Conservation (phyloP, 805 yeast species). For the Metschnikowia lachancei region DNA sequence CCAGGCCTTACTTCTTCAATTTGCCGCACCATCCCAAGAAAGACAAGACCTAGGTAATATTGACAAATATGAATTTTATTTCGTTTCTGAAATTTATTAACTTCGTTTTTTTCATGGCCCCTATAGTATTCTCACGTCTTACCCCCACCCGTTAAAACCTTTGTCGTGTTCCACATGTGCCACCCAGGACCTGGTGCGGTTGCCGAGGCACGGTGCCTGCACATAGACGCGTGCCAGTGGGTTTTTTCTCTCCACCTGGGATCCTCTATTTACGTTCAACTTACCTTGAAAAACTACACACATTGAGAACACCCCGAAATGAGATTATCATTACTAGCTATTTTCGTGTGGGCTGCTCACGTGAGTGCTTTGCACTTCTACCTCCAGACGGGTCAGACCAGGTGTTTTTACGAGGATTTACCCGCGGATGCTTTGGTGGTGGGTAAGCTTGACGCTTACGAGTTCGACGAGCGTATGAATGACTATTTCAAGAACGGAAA, state of each 20-base stretch:
- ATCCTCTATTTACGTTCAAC: neutral
- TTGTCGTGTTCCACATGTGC: too few species aligned
- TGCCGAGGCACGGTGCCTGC: constrained; percentile 2
- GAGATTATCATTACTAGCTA: constrained; percentile 6
- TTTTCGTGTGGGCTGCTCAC: constrained; percentile 14
- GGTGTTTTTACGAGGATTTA: constrained; percentile 83
- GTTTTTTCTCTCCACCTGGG: constrained; percentile 3
- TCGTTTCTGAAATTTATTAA: too few species aligned
- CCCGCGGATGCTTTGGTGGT: constrained; percentile 76
- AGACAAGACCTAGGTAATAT: too few species aligned
- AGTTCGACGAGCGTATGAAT: constrained; percentile 46
- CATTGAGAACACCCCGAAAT: neutral
- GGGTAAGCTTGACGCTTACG: constrained; percentile 70
- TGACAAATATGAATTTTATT: too few species aligned
- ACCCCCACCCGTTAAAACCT: too few species aligned
- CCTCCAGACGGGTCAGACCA: constrained; percentile 67
- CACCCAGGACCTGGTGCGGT: too few species aligned
- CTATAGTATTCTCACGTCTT: neutral
- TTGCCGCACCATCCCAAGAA: too few species aligned
- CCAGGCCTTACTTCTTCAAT: too few species aligned
- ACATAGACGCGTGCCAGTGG: constrained; percentile 8
- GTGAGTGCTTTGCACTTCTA: constrained; percentile 68
- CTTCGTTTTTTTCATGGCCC: too few species aligned
- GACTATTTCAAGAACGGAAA: constrained; percentile 53
- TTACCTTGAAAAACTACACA: too few species aligned